Evolutionary conservation across 176 grass and related monocot genomes (phyloP), one percentile per base, ranked within the genome.

Genomic region (Cocos nucifera): DNA sequence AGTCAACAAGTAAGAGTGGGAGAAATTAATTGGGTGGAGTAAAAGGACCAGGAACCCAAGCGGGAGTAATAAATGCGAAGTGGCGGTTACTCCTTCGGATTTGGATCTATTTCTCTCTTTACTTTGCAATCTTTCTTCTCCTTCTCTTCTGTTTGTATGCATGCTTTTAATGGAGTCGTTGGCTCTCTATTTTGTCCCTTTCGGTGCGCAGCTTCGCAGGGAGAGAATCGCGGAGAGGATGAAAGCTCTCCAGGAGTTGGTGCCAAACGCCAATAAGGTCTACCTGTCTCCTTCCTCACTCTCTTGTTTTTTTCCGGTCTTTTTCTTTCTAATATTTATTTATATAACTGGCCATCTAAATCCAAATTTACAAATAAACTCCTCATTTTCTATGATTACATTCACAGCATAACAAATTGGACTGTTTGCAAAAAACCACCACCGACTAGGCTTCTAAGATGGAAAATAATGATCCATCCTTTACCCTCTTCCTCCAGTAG

Each of bases 171-270:
- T 54, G 49, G 3, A 27, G 52, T 54, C 23, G 23, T 4, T 39
- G 17, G 17, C 21, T 17, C n/a, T 2, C 21, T 39, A 15, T 55
- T 30, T 21, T 51, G 49, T 28, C 53, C 27, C 6, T 54, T 53
- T 44, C 23, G 25, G 15, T 54, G 22, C 24, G 18, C 83, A 97
- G 92, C 92, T 97, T 54, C 66, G 92, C 30, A 91, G 92, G 78
- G 92, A 97, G 63, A 88, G 87, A 83, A 97, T 97, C 64, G 92
- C 92, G 14, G 92, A 97, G 66, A 80, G 92, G 84, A 97, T 97
- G 92, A 97, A 91, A 66, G 87, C 87, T 25, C 86, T 97, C 53
- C 87, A 91, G 70, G 92, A 91, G 78, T 54, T 97, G 69, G 87
- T 97, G 18, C 87, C 92, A 21, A 91, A 73, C 55, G 81, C 87